Evolutionary conservation across 352 stramenopile species (phyloP), one percentile per base, ranked within the genome.

Genomic region (Pythium myriotylum): DNA sequence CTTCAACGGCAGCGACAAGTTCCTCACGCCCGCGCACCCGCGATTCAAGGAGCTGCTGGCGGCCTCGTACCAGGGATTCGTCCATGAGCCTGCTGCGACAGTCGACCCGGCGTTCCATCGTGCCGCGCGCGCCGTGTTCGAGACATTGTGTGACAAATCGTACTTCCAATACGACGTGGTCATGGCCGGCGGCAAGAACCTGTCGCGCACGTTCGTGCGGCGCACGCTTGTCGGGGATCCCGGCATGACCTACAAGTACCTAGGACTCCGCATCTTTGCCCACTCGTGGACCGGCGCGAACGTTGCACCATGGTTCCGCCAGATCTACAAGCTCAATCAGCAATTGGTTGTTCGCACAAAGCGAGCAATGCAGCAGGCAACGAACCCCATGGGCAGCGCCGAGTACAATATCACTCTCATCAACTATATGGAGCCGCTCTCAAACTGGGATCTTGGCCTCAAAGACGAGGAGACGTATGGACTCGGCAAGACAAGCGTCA

Each of bases 201-300:
- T 81, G 16, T 77, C 79, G 5, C 67, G 66, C 24, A 96, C 88
- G 22, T 89, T 81, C 61, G 88, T 96, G 19, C 86, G 78, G 37
- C 74, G 88, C 32, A 91, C 78, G 17, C 74, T 96, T 33, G 76
- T 94, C 22, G 88, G 88, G 1, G 76, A 96, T 35, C 74, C 84
- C 20, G 88, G 88, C n/a, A 87, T 81, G 14, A 96, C 88, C 19
- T 96, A 96, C 72, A 92, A 92, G 62, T 96, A 96, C 73, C 68
- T 96, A 16, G 84, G 84, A 10, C 62, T 96, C n/a, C 69, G 88
- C 29, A 77, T 95, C 33, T 95, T 94, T 69, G 85, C 82, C 20
- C 81, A 93, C 63, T 74, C 84, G 29, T 95, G 86, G 86, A 73
- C 65, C 10, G 69, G 43, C 14, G 23, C 43, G 6, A 26, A 26